These are phyloP conservation scores for Daldinia sp. DNA, from an alignment of 2,329 filamentous ascomycete genomes.

Conservation along the genomic window DNA sequence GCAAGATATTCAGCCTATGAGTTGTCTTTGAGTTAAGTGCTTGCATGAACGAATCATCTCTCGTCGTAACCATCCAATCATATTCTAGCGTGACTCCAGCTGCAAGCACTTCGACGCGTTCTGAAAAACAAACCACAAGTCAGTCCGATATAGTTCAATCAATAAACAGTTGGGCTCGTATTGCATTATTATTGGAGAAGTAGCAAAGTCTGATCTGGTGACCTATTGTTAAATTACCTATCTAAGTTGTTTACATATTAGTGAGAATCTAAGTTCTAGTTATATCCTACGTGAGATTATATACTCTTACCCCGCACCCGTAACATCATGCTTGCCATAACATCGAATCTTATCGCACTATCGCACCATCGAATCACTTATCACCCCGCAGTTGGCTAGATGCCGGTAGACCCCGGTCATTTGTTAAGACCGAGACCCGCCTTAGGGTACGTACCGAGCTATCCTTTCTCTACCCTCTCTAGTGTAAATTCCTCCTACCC, in stretches of 20 bases:
- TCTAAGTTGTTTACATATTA: constrained; percentile 6
- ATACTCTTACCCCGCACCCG: constrained; percentile 25
- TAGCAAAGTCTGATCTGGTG: constrained; percentile 1
- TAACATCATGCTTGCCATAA: constrained; percentile 2
- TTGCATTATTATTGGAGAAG: constrained; percentile 26
- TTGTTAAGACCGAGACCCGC: constrained; percentile 13
- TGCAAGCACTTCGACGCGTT: constrained; percentile 40
- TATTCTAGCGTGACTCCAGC: constrained; percentile 17
- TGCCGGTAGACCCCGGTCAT: constrained; percentile 18
- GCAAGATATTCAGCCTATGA: constrained; percentile 21
- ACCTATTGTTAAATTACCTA: constrained; percentile 28
- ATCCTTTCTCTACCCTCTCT: neutral
- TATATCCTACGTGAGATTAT: neutral
- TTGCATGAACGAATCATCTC: constrained; percentile 40
- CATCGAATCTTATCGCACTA: constrained; percentile 35
- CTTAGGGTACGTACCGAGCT: neutral
- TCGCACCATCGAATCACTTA: constrained; percentile 25
- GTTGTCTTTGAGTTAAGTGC: constrained; percentile 41
- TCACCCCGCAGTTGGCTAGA: constrained; percentile 34
- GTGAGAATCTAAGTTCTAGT: neutral
- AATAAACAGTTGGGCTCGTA: constrained; percentile 23
- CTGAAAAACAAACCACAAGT: constrained; percentile 27
- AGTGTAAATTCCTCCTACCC: neutral
- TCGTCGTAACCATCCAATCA: constrained; percentile 27
- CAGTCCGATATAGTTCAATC: constrained; percentile 12